Evolutionary conservation across 192 early-diverging fungal genomes (phyloP), one percentile per base, ranked within the genome.

Genomic region (Coemansia sp.): DNA sequence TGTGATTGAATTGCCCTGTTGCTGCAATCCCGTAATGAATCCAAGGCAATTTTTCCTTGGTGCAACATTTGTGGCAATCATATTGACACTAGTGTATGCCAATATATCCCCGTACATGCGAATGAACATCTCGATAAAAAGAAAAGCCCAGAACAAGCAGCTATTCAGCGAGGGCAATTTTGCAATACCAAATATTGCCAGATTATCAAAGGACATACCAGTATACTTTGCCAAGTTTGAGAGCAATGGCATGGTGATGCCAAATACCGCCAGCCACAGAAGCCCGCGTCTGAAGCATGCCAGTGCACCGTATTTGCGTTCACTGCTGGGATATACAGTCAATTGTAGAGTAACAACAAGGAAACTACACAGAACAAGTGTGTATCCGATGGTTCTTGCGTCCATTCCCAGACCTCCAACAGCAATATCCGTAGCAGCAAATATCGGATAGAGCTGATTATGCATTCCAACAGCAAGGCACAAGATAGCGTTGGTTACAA

Each of bases 351-450:
- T 73, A 15, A 89, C 41, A 5, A 84, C 78, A 10, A 73, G 62
- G 5, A 76, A 39, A 2, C 84, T 76, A 0, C 77, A 68, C 15
- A 75, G 44, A 0, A 81, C 63, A 38, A 89, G 53, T 2, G 84
- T 80, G 0, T 77, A 53, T 5, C 88, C 86, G 49, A 89, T 86
- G 23, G 71, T 62, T 21, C 74, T 71, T 5, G 83, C 57, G 18
- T 58, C 64, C 33, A 87, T 72, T 1, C 86, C 88, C 2, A 89
- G 67, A 4, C 88, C 88, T 48, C 88, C 87, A 5, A 71, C 56
- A 11, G 23, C 76, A 69, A 36, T 30, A 30, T 30, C 30, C 3
- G 30, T 30, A 3, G 30, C 30, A 30, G 30, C 30, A 30, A 30
- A 30, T 30, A 30, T 30, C 30, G 30, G 30, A 30, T 30, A 30